These are phyloP conservation scores for Rhododendron simsii DNA, from an alignment of 148 eudicot genomes.

Conservation along the genomic window DNA sequence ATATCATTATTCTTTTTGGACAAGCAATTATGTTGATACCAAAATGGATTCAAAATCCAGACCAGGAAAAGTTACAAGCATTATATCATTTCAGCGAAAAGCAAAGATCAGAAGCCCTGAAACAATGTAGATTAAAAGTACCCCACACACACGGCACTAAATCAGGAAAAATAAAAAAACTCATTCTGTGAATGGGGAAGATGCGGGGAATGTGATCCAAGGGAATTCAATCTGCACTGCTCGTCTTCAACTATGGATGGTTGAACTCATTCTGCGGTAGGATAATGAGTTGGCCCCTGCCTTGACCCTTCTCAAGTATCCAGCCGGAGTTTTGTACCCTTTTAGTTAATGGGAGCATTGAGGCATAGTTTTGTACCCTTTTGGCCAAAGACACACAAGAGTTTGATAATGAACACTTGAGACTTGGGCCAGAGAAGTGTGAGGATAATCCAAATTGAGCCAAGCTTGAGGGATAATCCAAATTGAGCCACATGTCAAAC, in stretches of 20 bases:
- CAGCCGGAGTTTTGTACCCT: conserved; percentile 45
- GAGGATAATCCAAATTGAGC: too few species aligned
- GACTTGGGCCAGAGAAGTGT: too few species aligned
- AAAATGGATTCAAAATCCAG: neutral
- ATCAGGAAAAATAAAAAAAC: neutral
- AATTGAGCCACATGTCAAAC: too few species aligned
- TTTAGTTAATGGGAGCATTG: too few species aligned
- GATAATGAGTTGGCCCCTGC: conserved; percentile 54
- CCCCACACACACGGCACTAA: too few species aligned
- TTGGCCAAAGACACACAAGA: too few species aligned
- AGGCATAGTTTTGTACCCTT: too few species aligned
- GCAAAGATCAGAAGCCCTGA: neutral
- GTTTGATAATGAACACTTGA: too few species aligned
- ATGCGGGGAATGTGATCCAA: conserved; percentile 77
- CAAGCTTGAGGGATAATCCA: too few species aligned
- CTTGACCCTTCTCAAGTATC: conserved; percentile 63
- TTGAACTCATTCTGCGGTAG: conserved; percentile 76
- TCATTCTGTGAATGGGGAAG: conserved; percentile 77
- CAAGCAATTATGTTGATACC: neutral
- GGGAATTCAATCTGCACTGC: conserved; percentile 58
- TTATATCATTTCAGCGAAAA: neutral
- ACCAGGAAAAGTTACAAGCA: neutral
- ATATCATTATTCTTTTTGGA: neutral
- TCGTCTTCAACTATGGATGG: conserved; percentile 83
- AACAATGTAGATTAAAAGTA: neutral